These are phyloP conservation scores for Durotheca rogersii DNA, from an alignment of 495 filamentous ascomycete species.

Conservation along the genomic window DNA sequence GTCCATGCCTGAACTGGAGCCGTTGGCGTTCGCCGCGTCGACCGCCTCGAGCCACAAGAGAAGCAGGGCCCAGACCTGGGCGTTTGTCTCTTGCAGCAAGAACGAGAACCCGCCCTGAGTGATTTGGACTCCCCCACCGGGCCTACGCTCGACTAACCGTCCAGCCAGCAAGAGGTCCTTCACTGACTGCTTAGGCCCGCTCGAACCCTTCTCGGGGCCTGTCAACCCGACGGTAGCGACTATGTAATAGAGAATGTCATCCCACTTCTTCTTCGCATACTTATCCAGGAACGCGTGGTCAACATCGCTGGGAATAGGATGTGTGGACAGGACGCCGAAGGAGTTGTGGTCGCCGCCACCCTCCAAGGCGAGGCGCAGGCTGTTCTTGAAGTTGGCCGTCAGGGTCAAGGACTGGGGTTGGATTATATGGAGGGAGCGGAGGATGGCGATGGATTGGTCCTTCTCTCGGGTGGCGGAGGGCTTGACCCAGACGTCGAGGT, in stretches of 20 bases:
- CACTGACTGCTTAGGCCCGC: constrained; percentile 71
- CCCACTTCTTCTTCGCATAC: constrained; percentile 88
- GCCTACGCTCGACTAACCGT: constrained; percentile 68
- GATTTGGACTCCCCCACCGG: constrained; percentile 60
- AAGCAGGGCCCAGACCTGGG: constrained; percentile 93
- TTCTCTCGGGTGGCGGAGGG: constrained; percentile 71
- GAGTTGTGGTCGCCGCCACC: constrained; percentile 82
- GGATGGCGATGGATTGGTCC: constrained; percentile 76
- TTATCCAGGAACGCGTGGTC: constrained; percentile 73
- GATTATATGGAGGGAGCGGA: constrained; percentile 81
- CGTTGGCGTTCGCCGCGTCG: constrained; percentile 46
- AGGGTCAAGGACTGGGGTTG: constrained; percentile 66
- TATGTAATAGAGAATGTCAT: constrained; percentile 92
- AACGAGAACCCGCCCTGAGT: constrained; percentile 93
- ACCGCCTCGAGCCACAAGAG: constrained; percentile 89
- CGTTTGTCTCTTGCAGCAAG: constrained; percentile 89
- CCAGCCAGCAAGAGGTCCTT: constrained; percentile 77
- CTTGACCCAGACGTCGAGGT: constrained; percentile 83
- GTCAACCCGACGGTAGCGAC: constrained; percentile 59
- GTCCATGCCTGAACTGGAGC: constrained; percentile 65
- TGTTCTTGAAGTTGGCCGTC: constrained; percentile 71
- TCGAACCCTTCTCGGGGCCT: constrained; percentile 30
- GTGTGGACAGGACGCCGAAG: constrained; percentile 78
- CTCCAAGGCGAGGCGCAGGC: constrained; percentile 78
- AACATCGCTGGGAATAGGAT: constrained; percentile 58